Evolutionary conservation across 2,329 filamentous ascomycete genomes (phyloP).

Genomic region (Cercospora nicotianae): DNA sequence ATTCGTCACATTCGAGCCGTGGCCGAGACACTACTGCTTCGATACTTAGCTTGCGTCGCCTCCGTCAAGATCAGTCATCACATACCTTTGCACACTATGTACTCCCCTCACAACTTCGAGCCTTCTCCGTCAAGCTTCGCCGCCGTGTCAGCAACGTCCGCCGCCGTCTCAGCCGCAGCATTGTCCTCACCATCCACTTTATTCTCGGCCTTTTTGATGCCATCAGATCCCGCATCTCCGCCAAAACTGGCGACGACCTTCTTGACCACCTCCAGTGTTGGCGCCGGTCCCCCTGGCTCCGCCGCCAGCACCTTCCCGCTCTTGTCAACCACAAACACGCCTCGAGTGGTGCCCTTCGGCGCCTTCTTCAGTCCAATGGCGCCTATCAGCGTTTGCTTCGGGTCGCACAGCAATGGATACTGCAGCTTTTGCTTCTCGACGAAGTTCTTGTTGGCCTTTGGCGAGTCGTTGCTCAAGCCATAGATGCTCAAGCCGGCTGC

Average conservation of each 20-base stretch:
- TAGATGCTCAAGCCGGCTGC: conserved; percentile 81
- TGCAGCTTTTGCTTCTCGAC: conserved; percentile 86
- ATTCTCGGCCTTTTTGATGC: conserved; percentile 40
- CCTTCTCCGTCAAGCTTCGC: conserved; percentile 32
- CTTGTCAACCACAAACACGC: conserved; percentile 73
- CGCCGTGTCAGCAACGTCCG: conserved; percentile 50
- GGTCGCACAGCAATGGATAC: conserved; percentile 86
- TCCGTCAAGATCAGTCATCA: background rate
- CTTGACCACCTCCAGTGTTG: conserved; percentile 74
- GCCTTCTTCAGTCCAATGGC: conserved; percentile 89
- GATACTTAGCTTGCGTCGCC: background rate
- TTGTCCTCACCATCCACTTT: conserved; percentile 33
- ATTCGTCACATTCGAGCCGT: background rate
- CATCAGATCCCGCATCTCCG: conserved; percentile 34
- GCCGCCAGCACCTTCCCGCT: conserved; percentile 74
- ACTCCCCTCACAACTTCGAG: background rate
- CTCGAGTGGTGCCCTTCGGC: conserved; percentile 76
- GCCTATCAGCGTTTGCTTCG: conserved; percentile 68
- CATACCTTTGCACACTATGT: background rate
- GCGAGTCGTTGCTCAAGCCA: conserved; percentile 82
- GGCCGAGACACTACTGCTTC: background rate
- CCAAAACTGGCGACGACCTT: conserved; percentile 60
- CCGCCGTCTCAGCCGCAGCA: conserved; percentile 40
- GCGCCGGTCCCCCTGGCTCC: conserved; percentile 72
- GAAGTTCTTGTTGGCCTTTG: conserved; percentile 91